Evolutionary conservation across 2,329 filamentous ascomycete species (phyloP), one percentile per base, ranked within the genome.

Genomic region (Diaporthe destruens): DNA sequence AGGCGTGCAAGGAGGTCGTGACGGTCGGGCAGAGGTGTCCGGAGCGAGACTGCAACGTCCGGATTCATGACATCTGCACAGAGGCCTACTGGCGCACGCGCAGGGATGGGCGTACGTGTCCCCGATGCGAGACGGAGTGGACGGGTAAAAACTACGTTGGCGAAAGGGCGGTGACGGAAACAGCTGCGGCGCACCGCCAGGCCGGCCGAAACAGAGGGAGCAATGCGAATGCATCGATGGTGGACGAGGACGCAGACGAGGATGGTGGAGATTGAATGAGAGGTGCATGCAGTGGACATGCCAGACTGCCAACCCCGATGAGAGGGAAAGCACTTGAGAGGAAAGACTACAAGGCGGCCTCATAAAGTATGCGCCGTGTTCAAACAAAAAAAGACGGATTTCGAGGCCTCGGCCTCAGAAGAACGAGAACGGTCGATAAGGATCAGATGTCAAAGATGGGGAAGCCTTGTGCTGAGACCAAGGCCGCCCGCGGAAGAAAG

Each of bases 1-100:
- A 93, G 78, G 95, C 94, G 0, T 99, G 96, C 82, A 93, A 91
- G 81, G 95, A 98, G 76, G 92, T 98, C 74, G 90, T 98, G 53
- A 99, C 96, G 0, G 85, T 93, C 75, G 95, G 95, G 0, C 89
- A 95, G 85, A 88, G 95, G 70, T 98, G 95, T 82, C 81, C 86
- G 2, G 88, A 93, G 74, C 82, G 87, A 49, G 87, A 90, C 25
- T 98, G 95, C 80, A 85, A 82, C 39, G 87, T 91, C 14, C 87
- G 95, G 14, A 81, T 98, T 20, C 95, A 98, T 80, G 89, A 95
- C 75, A 90, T 91, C 66, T 98, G 95, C 80, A 87, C 90, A 71
- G 87, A 90, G 16, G 90, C 89, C 36, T 94, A 92, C 80, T 97
- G 94, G 86, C 87, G 92, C 25, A 88, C 90, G 74, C 83, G 87